Evolutionary conservation across 257 asterid genomes (phyloP).

Genomic region (Solanum pimpinellifolium): DNA sequence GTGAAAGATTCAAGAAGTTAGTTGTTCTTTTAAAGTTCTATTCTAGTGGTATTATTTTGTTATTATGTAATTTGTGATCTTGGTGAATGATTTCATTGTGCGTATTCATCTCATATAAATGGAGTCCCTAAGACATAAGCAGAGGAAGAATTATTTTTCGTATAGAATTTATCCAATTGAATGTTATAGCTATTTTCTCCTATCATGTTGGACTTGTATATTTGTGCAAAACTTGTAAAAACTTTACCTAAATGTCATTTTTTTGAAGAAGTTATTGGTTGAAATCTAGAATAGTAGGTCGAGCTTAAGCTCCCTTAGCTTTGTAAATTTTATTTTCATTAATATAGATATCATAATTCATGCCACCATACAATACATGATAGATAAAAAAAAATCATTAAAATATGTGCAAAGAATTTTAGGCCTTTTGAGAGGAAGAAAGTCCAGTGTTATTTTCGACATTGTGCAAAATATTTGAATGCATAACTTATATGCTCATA

Average conservation of each 20-base stretch:
- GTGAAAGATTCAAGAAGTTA: no score
- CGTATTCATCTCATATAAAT: no score
- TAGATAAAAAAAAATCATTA: no score
- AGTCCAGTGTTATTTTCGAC: neutral
- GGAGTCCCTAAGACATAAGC: no score
- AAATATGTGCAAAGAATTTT: neutral
- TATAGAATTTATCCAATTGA: neutral
- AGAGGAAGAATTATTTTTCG: neutral
- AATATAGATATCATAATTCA: neutral
- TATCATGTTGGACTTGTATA: neutral
- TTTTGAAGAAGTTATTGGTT: neutral
- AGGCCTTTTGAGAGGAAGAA: neutral
- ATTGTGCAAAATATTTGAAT: no score
- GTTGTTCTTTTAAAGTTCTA: no score
- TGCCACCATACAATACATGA: neutral
- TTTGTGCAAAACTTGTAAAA: neutral
- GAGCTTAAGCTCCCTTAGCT: neutral
- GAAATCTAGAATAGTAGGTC: neutral
- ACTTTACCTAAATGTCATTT: neutral
- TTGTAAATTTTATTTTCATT: no score
- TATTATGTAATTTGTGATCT: no score
- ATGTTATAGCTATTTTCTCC: neutral
- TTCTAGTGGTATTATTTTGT: no score
- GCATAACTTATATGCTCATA: neutral
- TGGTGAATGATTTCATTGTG: no score